Conservation (phyloP, 106 monocot species). For the Dioscorea alata region DNA sequence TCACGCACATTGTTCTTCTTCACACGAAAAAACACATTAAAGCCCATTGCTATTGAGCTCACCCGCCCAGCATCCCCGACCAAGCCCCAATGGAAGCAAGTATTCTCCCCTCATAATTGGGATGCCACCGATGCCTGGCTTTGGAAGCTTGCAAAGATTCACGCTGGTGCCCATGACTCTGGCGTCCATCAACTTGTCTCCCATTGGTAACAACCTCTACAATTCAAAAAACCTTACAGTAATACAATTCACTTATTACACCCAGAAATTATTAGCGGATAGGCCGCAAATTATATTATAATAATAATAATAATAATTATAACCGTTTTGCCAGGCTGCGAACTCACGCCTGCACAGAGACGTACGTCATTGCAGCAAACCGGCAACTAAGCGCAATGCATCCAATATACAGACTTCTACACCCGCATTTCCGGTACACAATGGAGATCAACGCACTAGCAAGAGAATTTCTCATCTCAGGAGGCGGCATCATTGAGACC, state of each 20-base stretch:
- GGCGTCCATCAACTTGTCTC: constrained; percentile 71
- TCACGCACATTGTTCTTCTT: constrained; percentile 73
- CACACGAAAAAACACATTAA: constrained; percentile 26
- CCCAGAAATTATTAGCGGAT: too few relatives aligned
- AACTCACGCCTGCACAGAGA: constrained; percentile 59
- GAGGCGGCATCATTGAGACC: constrained; percentile 57
- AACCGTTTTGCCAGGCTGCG: constrained; percentile 29
- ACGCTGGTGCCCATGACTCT: constrained; percentile 54
- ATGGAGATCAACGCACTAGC: constrained; percentile 83
- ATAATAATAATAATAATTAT: too few relatives aligned
- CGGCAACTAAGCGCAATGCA: constrained; percentile 72
- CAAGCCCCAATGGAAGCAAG: constrained; percentile 38
- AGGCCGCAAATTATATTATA: too few relatives aligned
- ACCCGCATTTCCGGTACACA: constrained; percentile 73
- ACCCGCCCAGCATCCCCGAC: constrained; percentile 46
- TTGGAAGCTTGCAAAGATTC: constrained; percentile 71
- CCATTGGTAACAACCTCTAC: constrained; percentile 48
- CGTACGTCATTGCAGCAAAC: constrained; percentile 65
- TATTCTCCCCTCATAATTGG: constrained; percentile 19
- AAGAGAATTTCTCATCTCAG: constrained; percentile 40
- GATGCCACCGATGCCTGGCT: constrained; percentile 61
- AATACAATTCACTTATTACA: too few relatives aligned
- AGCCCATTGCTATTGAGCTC: constrained; percentile 70
- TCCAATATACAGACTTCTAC: constrained; percentile 50
- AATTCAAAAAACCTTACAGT: not conserved